Evolutionary conservation across 345 rosid genomes (phyloP).

Genomic region (Mangifera indica): DNA sequence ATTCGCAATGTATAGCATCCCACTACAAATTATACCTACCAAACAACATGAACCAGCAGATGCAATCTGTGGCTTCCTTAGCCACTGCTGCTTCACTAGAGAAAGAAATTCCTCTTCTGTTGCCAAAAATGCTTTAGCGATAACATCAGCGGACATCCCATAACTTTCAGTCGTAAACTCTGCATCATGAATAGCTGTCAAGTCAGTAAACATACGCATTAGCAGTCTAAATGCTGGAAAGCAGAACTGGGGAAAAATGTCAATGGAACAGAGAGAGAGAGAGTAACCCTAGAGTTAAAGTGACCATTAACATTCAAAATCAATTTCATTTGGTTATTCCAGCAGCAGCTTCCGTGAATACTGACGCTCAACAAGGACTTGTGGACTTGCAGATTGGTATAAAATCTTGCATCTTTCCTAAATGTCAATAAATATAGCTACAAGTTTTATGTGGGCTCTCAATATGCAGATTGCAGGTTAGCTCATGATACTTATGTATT

Average conservation of each 20-base stretch:
- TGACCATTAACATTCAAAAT: neutral
- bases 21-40: constrained; percentile 81
- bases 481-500: neutral
- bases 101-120: constrained; percentile 92
- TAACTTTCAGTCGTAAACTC: constrained; percentile 74
- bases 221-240: constrained; percentile 28
- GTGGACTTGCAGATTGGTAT: neutral
- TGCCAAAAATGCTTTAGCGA: constrained; percentile 73
- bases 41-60: constrained; percentile 93
- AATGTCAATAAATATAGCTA: neutral
- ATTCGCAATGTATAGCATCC: constrained; percentile 78
- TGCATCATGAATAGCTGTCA: constrained; percentile 54
- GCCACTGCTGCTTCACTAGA: constrained; percentile 71
- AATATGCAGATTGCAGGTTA: neutral
- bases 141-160: constrained; percentile 86
- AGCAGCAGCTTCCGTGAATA: neutral
- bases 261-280: neutral
- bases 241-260: neutral
- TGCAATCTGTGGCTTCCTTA: constrained; percentile 73
- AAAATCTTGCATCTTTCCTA: neutral
- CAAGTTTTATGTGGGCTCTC: neutral
- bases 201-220: constrained; percentile 41
- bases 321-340: neutral
- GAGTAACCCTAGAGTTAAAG: neutral
- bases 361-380: neutral